Evolutionary conservation across 1,284 basidiomycete species (phyloP).

Genomic region (Ustilago crameri): DNA sequence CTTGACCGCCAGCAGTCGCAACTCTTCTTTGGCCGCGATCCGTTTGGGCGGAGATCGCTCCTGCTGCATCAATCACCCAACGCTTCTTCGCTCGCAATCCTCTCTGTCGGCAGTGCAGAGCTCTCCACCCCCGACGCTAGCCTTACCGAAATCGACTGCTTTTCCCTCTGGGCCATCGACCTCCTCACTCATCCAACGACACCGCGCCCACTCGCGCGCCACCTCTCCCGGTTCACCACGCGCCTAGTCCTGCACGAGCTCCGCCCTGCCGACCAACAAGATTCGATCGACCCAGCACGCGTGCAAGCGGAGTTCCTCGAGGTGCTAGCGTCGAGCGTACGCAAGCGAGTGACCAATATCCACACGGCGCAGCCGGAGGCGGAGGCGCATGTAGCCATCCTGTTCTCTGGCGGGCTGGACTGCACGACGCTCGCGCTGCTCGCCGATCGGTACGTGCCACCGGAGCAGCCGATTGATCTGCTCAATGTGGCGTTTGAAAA

Average conservation of each 20-base stretch:
- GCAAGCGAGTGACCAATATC: conserved; percentile 70
- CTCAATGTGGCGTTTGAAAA: conserved; percentile 97
- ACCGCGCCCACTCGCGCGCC: conserved; percentile 3
- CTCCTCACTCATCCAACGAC: conserved; percentile 56
- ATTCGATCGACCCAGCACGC: background rate
- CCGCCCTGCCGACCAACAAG: conserved; percentile 4
- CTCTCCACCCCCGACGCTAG: conserved; percentile 68
- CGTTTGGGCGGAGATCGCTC: conserved; percentile 88
- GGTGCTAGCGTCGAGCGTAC: conserved; percentile 69
- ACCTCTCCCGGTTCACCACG: conserved; percentile 8
- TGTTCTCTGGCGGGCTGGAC: conserved; percentile 97
- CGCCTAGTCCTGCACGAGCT: conserved; percentile 30
- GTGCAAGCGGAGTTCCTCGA: conserved; percentile 63
- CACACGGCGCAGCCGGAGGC: conserved; percentile 17
- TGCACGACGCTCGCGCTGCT: conserved; percentile 85
- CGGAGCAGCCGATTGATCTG: conserved; percentile 84
- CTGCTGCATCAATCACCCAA: conserved; percentile 74
- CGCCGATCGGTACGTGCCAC: conserved; percentile 72
- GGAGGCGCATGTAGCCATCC: conserved; percentile 76
- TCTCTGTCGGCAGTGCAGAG: conserved; percentile 76
- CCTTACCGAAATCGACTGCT: conserved; percentile 75
- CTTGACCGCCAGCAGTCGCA: conserved; percentile 52
- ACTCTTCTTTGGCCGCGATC: conserved; percentile 86
- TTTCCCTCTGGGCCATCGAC: conserved; percentile 74
- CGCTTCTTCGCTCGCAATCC: conserved; percentile 73